phyloP scores from a whole-genome alignment of 306 rosid genomes.

The peach (Prunus persica) region Prunus_persica_NCBIv2 NC_034009.1:41795001-41795500 shows the following conservation, averaged over 20 bases:
- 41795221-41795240: neutral
- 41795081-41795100: too few relatives aligned
- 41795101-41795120: too few relatives aligned
- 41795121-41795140: too few relatives aligned
- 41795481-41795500: neutral
- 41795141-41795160: too few relatives aligned
- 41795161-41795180: too few relatives aligned
- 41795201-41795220: too few relatives aligned
- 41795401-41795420: slow-evolving; percentile 5
- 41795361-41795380: neutral
- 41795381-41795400: neutral
- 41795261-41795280: neutral
- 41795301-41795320: neutral
- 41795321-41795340: neutral
- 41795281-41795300: neutral
- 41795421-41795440: slow-evolving; percentile 20
- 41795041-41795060: too few relatives aligned
- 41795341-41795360: neutral
- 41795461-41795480: slow-evolving; percentile 25
- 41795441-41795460: slow-evolving; percentile 34
- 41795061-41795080: too few relatives aligned
- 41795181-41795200: too few relatives aligned
- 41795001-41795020: too few relatives aligned
- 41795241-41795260: neutral
- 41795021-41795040: too few relatives aligned